These are phyloP conservation scores for Apiosordaria backusii DNA, from an alignment of 495 filamentous ascomycete genomes.

Conservation along the genomic window DNA sequence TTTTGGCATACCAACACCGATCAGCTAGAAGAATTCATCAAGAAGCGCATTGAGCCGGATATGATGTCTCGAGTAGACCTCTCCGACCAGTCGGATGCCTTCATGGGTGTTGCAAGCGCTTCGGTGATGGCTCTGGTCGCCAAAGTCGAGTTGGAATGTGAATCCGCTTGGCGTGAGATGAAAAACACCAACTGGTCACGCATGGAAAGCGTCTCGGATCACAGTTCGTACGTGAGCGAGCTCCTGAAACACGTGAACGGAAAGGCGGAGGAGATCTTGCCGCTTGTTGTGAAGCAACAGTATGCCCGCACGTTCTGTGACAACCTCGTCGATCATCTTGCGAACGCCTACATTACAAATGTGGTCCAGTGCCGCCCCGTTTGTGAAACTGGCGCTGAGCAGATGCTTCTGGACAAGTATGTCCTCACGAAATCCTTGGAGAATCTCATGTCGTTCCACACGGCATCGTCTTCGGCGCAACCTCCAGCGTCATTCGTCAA, in stretches of 20 bases:
- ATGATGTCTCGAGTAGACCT: conserved; percentile 74
- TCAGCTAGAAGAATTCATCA: conserved; percentile 93
- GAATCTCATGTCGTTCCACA: conserved; percentile 58
- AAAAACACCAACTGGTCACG: conserved; percentile 92
- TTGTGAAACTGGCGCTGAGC: conserved; percentile 93
- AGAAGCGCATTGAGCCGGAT: conserved; percentile 75
- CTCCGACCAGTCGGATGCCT: conserved; percentile 87
- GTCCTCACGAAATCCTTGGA: conserved; percentile 80
- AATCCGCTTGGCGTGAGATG: conserved; percentile 94
- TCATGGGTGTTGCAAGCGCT: conserved; percentile 90
- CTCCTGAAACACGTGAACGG: conserved; percentile 67
- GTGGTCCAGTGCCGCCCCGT: conserved; percentile 87
- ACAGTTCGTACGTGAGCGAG: conserved; percentile 86
- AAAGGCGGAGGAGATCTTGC: conserved; percentile 67
- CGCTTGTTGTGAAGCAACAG: conserved; percentile 81
- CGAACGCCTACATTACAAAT: conserved; percentile 72
- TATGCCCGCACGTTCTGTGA: conserved; percentile 94
- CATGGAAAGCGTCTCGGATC: conserved; percentile 91
- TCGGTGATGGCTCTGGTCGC: conserved; percentile 80
- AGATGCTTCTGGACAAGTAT: conserved; percentile 96
- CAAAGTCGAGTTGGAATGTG: conserved; percentile 75
- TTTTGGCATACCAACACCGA: conserved; percentile 93
- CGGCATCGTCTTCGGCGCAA: conserved; percentile 37
- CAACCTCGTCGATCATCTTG: conserved; percentile 81
- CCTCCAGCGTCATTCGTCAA: conserved; percentile 71